Conservation (phyloP, 2,329 filamentous ascomycete genomes). For the Phaeosphaeriaceae sp. region DNA sequence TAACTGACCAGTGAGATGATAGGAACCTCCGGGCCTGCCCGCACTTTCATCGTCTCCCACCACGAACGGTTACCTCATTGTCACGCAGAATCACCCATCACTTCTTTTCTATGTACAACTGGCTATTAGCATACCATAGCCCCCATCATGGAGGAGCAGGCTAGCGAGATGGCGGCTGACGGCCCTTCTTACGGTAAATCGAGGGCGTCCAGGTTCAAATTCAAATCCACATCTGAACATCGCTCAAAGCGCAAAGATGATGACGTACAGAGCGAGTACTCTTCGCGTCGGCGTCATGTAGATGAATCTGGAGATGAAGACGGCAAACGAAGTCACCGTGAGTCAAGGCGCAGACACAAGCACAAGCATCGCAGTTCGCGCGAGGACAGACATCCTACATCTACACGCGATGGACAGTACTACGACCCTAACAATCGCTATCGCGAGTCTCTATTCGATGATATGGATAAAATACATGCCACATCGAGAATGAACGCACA, state of each 20-base stretch:
- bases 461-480: constrained; percentile 41
- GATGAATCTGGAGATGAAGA: constrained; percentile 10
- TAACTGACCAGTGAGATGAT: constrained; percentile 33
- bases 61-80: not conserved
- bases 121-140: constrained; percentile 10
- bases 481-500: constrained; percentile 60
- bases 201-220: constrained; percentile 47
- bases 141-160: constrained; percentile 38
- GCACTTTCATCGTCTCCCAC: constrained; percentile 10
- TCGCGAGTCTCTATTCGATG: constrained; percentile 43
- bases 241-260: constrained; percentile 23
- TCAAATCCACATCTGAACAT: constrained; percentile 42
- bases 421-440: constrained; percentile 37
- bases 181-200: constrained; percentile 33
- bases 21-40: constrained; percentile 33
- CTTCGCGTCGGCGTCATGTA: constrained; percentile 22
- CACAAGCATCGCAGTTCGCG: constrained; percentile 20
- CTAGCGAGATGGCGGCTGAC: constrained; percentile 24
- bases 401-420: constrained; percentile 38
- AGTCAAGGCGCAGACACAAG: constrained; percentile 27
- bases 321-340: constrained; percentile 8
- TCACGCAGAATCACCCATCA: no score
- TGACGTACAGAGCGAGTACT: constrained; percentile 7
- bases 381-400: constrained; percentile 30
- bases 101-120: constrained; percentile 23